Evolutionary conservation across 2,329 filamentous ascomycete species (phyloP), one percentile per base, ranked within the genome.

Genomic region (Botrytis squamosa): DNA sequence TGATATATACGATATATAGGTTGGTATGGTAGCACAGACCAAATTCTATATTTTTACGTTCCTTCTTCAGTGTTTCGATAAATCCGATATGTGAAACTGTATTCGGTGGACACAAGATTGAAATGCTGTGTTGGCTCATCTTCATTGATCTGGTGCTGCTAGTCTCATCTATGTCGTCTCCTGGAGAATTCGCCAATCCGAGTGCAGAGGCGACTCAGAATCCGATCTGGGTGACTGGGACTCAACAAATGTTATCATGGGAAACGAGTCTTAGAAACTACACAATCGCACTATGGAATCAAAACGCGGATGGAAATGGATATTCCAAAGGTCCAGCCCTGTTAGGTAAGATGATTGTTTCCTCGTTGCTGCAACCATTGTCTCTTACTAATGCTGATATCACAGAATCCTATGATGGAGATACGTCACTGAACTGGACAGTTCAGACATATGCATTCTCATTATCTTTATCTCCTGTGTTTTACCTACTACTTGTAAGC

Each of bases 401-500:
- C 29, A 40, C 33, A 72, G 71, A 72, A 62, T 62, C 55, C 29
- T 72, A 72, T 40, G 29, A 49, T 68, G 71, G 71, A 16, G 42
- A 62, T 22, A 72, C 44, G 2, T 72, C 52, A 7, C 40, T 73
- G 20, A 70, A 70, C 40, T 73, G 71, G 71, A 73, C 65, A 22
- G 71, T 73, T 42, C 71, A 73, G 38, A 44, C 65, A 55, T 73
- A 73, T 20, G 38, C 52, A 25, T 70, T 70, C 29, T 60, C 71
- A 60, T 29, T 52, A 18, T 40, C 63, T 33, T 36, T 20, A 18
- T 72, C 71, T 20, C 63, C 71, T 18, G 63, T 72, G 16, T 72
- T 72, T 33, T 68, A 72, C 38, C 63, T 72, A 68, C 33, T 72
- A 62, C 71, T 72, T 60, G 71, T 72, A 72, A 72, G 71, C 40